phyloP scores from a whole-genome alignment of 2,329 filamentous ascomycete species.

The Phialocephala subalpina region DNA sequence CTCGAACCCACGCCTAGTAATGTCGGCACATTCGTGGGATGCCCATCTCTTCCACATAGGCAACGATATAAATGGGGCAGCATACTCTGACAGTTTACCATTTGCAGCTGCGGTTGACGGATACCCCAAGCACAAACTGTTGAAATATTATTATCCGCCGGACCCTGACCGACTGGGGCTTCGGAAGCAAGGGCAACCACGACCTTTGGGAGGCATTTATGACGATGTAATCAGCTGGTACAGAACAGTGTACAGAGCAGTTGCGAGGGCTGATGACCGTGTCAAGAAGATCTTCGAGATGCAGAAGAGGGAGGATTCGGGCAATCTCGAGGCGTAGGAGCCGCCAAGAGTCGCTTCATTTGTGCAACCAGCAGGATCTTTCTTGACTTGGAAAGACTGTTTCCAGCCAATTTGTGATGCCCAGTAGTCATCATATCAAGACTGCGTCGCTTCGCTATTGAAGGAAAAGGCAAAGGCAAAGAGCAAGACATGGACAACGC shows the following conservation, averaged over 20 bases:
- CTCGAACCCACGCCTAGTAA: background rate
- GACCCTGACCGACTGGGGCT: constrained; percentile 1
- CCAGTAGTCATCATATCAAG: constrained; percentile 4
- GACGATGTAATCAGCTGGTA: background rate
- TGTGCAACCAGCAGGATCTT: background rate
- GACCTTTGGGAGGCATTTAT: background rate
- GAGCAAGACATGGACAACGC: background rate
- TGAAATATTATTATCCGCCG: constrained; percentile 4
- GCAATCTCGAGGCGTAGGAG: background rate
- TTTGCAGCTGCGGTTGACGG: background rate
- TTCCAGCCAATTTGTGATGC: background rate
- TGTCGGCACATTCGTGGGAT: constrained; percentile 14
- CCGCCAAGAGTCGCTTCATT: constrained; percentile 1
- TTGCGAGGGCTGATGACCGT: background rate
- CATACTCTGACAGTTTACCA: background rate
- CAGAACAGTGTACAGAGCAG: background rate
- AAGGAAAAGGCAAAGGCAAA: background rate
- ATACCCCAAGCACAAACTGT: background rate
- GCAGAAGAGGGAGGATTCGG: background rate
- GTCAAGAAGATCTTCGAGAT: constrained; percentile 3
- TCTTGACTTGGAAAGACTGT: constrained; percentile 2
- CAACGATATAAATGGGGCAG: background rate
- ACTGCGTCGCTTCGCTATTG: background rate
- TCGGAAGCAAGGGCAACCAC: background rate
- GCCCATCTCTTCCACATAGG: constrained; percentile 13